Evolutionary conservation across 2,329 filamentous ascomycete species (phyloP).

Genomic region (Metarhizium humberi): DNA sequence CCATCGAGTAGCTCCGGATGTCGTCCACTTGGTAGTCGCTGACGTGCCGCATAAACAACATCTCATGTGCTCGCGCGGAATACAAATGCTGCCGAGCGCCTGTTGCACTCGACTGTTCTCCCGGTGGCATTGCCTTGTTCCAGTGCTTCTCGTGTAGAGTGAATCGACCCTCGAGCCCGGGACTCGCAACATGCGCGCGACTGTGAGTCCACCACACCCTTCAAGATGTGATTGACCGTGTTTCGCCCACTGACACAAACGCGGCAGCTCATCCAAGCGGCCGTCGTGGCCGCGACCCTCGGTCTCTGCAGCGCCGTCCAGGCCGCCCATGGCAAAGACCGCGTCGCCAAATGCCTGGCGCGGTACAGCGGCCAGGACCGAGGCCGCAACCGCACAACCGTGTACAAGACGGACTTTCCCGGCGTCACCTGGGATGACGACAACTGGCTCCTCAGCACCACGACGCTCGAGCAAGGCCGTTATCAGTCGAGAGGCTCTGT

Average conservation of each 20-base stretch:
- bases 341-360: slow-evolving; percentile 1
- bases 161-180: no score
- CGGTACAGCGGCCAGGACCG: background rate
- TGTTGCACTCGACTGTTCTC: no score
- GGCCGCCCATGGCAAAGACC: background rate
- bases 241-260: background rate
- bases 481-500: slow-evolving; percentile 19
- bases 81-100: no score
- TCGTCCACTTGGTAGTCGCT: no score
- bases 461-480: slow-evolving; percentile 13
- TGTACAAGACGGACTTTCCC: slow-evolving; percentile 15
- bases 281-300: background rate
- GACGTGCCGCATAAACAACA: no score
- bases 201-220: background rate
- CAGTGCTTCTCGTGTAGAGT: no score
- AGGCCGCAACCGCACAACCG: background rate
- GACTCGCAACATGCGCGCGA: background rate
- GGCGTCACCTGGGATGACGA: slow-evolving; percentile 18
- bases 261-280: background rate
- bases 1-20: no score
- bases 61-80: no score
- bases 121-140: no score
- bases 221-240: no score
- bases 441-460: slow-evolving; percentile 17
- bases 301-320: background rate